phyloP scores from a whole-genome alignment of 331 rosid genomes.

The Dryas integrifolia region DNA sequence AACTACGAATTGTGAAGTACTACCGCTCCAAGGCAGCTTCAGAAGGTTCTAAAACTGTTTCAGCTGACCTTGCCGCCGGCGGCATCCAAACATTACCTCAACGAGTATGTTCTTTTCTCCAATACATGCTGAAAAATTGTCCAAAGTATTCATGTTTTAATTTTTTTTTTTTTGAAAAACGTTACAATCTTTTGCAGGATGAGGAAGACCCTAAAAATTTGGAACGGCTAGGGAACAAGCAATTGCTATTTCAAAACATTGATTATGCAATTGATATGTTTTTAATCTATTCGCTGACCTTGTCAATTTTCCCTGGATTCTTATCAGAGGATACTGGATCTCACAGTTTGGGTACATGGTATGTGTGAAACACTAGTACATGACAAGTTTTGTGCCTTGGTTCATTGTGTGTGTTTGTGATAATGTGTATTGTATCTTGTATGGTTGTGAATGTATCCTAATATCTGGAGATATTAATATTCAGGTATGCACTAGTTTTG shows the following conservation, averaged over 20 bases:
- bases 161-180: neutral
- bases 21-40: constrained; percentile 84
- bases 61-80: constrained; percentile 89
- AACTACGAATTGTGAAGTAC: constrained; percentile 69
- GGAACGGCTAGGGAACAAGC: constrained; percentile 61
- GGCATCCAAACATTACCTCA: constrained; percentile 52
- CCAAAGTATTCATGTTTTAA: constrained; percentile 3
- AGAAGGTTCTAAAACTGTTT: constrained; percentile 88
- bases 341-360: constrained; percentile 82
- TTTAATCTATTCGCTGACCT: constrained; percentile 55
- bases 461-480: neutral
- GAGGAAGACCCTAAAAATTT: constrained; percentile 34
- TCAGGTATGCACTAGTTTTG: constrained; percentile 84
- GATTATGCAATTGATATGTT: constrained; percentile 77
- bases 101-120: constrained; percentile 32
- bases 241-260: constrained; percentile 62
- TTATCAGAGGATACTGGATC: constrained; percentile 81
- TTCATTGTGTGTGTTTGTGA: too few relatives aligned
- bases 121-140: neutral
- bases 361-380: constrained; percentile 3
- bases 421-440: too few relatives aligned
- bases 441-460: neutral
- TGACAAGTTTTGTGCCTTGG: neutral
- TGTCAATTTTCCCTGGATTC: constrained; percentile 91
- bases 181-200: constrained; percentile 42